Evolutionary conservation across 345 rosid species (phyloP), one percentile per base, ranked within the genome.

Genomic region (Firmiana major): DNA sequence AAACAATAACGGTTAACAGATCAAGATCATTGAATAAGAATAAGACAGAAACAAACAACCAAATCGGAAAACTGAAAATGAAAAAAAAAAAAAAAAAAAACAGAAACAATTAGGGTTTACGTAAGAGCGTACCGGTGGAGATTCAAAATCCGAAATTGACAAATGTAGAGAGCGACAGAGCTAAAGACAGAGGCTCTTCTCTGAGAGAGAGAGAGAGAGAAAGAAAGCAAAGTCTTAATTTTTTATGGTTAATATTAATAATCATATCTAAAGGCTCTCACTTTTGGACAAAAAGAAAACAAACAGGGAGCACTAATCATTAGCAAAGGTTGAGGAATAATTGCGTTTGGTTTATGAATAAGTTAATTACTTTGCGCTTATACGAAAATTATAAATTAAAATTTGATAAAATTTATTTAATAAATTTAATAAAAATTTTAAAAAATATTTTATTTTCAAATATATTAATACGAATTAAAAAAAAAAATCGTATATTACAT

Each of bases 121-220:
- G 79, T 58, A 71, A 75, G 45, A 77, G 82, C 86, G 74, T 79
- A 88, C 87, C 86, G 76, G 78, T 83, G 24, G 73, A 34, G 63
- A 71, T 51, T 71, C 60, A 71, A 31, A 19, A 53, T 34, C 60
- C 15, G 78, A 78, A 80, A 84, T 82, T 82, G 71, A 73, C 74
- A 72, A 46, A 19, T 42, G 72, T 36, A 40, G 42, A 58, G 71
- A 79, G 80, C 80, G 64, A 79, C 40, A 68, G 55, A 70, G 79
- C 42, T 17, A 24, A 21, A 9, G 19, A 36, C 72, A 76, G 71
- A 45, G 71, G 74, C 65, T 78, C 75, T 80, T 53, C 76, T 46
- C 67, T 76, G 78, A 69, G 57, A 24, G 28, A 69, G 28, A 45
- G 71, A 78, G 78, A 69, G 57, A 24, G 28, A 69, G 28, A 45